phyloP scores from a whole-genome alignment of 441 rosid genomes.

The Erodium chrysanthum region DNA sequence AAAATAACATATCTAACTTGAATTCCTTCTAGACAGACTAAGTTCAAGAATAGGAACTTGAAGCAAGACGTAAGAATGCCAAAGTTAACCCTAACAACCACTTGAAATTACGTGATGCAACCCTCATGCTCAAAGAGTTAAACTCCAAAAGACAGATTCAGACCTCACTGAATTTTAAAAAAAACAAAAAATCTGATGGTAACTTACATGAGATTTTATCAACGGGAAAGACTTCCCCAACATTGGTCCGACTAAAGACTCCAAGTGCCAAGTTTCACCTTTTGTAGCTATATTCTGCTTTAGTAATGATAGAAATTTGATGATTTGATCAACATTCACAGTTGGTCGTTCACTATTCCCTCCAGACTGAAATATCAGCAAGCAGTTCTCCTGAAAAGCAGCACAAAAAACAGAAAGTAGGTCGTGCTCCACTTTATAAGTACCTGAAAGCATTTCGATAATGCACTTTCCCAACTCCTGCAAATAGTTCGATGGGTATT shows the following conservation, averaged over 20 bases:
- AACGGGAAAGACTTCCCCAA: conserved; percentile 53
- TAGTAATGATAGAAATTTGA: conserved; percentile 50
- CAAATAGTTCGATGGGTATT: conserved; percentile 33
- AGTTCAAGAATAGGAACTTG: not conserved
- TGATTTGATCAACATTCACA: conserved; percentile 36
- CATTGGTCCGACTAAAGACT: conserved; percentile 58
- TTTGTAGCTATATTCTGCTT: conserved; percentile 36
- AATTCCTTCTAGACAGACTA: not conserved
- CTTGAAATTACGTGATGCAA: not conserved
- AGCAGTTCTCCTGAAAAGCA: conserved; percentile 51
- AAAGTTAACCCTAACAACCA: not conserved
- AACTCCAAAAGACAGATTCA: not conserved
- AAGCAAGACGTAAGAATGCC: not conserved
- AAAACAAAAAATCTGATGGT: conserved; percentile 6
- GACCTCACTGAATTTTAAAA: not conserved
- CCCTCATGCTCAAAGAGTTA: not conserved
- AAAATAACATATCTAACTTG: not conserved
- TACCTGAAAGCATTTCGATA: conserved; percentile 60
- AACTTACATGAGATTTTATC: conserved; percentile 72
- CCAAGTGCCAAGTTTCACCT: conserved; percentile 73
- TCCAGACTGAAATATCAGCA: conserved; percentile 37
- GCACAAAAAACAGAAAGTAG: conserved; percentile 46
- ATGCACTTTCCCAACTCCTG: conserved; percentile 78
- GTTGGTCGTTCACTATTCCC: conserved; percentile 31
- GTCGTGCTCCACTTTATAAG: conserved; percentile 38